Evolutionary conservation across 2,329 filamentous ascomycete species (phyloP), one percentile per base, ranked within the genome.

Genomic region (Aspergillus tamarii): DNA sequence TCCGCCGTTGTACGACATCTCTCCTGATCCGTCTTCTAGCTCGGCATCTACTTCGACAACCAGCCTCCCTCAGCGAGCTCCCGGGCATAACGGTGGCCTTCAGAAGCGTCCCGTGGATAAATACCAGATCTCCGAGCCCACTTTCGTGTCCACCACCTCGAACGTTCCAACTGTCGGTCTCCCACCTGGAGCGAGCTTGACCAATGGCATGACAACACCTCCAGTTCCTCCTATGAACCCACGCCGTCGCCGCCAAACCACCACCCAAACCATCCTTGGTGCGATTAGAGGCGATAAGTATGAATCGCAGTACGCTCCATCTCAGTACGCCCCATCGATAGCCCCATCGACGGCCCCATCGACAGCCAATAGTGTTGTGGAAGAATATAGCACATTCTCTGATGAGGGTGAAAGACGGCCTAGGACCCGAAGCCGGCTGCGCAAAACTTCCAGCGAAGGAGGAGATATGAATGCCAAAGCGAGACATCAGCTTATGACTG

Each of bases 181-280:
- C 12, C 86, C 86, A 16, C 72, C 82, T n/a, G 84, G 84, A 32
- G 83, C 84, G 2, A 84, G 82, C 6, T 77, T 87, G 41, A 83
- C 78, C 74, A 87, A 85, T 62, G 85, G 84, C 55, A 81, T 80
- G 67, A 74, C 76, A n/a, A 75, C 80, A 1, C 85, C 85, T 12
- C 85, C 86, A 1, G 74, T 88, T 8, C 86, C 86, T 32, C 83
- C 85, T 0, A 85, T 88, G 81, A 88, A 88, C 70, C 86, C 87
- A 1, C 83, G 84, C 63, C 81, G 87, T 50, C 82, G 85, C 59
- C 83, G 84, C 16, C 84, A 74, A 67, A 81, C 72, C 57, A 79
- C 73, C 67, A 82, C 74, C 34, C 81, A 77, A 67, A 81, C 72
- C 60, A 81, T 77, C 50, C 68, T 77, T 59, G 77, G 66, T 58